phyloP scores from a whole-genome alignment of 768 basidiomycete species.

The Sistotremastrum suecicum region DNA sequence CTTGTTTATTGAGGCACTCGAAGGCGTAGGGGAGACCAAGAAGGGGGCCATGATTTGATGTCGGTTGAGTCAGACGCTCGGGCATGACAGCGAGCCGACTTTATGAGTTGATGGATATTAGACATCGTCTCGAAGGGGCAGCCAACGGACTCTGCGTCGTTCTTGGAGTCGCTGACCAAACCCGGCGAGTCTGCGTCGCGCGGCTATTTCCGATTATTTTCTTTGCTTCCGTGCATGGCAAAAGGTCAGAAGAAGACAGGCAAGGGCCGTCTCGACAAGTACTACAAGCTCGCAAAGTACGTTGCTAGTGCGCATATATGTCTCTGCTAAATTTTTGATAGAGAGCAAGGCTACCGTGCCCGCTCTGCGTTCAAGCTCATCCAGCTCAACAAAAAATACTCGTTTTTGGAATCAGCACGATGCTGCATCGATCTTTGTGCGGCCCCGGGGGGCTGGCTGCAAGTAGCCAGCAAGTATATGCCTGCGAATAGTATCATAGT shows the following conservation, averaged over 20 bases:
- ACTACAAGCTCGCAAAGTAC: conserved; percentile 91
- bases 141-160: no score
- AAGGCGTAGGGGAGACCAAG: no score
- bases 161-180: no score
- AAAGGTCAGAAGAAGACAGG: conserved; percentile 92
- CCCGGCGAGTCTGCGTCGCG: no score
- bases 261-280: conserved; percentile 92
- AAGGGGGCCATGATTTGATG: no score
- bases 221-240: conserved; percentile 29
- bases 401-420: conserved; percentile 75
- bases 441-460: conserved; percentile 97
- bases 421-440: conserved; percentile 98
- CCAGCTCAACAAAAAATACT: conserved; percentile 96
- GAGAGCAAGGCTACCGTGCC: conserved; percentile 98
- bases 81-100: no score
- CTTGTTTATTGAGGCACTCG: no score
- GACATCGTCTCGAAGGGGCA: no score
- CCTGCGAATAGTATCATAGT: conserved; percentile 83
- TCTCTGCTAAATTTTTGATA: conserved; percentile 18
- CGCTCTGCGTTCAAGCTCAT: conserved; percentile 99
- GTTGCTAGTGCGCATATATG: conserved; percentile 4
- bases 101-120: no score
- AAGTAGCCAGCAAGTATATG: conserved; percentile 98
- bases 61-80: no score
- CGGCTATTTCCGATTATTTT: no score